Conservation (phyloP, 2,329 filamentous ascomycete genomes). For the Fusarium papillatum region DNA sequence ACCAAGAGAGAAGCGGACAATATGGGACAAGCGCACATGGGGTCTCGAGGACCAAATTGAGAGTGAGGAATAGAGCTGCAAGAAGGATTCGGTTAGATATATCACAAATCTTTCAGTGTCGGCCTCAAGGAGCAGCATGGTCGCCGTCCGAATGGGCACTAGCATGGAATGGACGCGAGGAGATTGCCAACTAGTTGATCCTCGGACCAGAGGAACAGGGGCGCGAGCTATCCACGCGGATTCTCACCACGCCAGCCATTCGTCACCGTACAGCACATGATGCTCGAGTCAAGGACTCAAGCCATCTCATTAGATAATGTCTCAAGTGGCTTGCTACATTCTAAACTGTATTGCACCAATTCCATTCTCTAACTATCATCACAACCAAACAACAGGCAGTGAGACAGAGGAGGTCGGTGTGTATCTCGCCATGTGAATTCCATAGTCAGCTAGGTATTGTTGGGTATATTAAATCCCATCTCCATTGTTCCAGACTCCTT, state of each 20-base stretch:
- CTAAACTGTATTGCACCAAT: not conserved
- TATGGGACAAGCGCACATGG: not conserved
- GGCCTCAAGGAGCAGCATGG: not conserved
- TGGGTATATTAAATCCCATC: slow-evolving; percentile 24
- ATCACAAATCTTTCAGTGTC: not conserved
- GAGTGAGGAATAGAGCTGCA: not conserved
- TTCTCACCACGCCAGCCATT: not conserved
- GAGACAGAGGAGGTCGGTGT: not conserved
- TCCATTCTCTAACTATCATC: not conserved
- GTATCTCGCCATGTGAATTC: not conserved
- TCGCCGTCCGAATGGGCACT: not conserved
- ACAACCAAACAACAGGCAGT: not conserved
- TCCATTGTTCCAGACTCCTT: slow-evolving; percentile 6
- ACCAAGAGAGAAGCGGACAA: not conserved
- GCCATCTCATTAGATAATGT: not conserved
- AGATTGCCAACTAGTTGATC: not conserved
- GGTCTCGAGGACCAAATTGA: no score
- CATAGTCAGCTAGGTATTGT: slow-evolving; percentile 8
- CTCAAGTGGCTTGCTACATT: not conserved
- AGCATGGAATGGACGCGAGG: not conserved
- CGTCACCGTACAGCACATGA: not conserved
- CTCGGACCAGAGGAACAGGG: slow-evolving; percentile 3
- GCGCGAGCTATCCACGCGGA: not conserved
- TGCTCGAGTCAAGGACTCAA: not conserved
- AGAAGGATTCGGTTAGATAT: not conserved